phyloP scores from a whole-genome alignment of 345 rosid genomes.

The Rubroshorea leprosula region DNA sequence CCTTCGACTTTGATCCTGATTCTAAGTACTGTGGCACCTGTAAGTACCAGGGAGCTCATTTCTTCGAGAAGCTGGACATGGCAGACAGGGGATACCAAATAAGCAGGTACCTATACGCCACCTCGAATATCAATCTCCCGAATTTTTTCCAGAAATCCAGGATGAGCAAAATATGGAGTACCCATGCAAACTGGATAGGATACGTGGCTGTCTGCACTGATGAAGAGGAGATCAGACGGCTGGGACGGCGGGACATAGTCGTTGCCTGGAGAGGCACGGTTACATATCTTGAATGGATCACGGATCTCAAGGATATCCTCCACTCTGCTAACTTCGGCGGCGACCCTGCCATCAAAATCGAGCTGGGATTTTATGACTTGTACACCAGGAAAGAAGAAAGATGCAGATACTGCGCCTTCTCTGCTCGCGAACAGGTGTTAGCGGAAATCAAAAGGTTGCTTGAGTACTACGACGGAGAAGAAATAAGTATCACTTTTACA shows the following conservation, averaged over 20 bases:
- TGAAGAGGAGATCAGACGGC: constrained; percentile 48
- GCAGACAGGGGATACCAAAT: constrained; percentile 23
- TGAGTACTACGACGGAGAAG: constrained; percentile 10
- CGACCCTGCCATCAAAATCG: constrained; percentile 56
- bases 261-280: constrained; percentile 83
- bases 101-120: constrained; percentile 27
- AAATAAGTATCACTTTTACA: constrained; percentile 30
- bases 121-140: constrained; percentile 32
- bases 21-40: constrained; percentile 34
- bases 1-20: constrained; percentile 30
- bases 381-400: constrained; percentile 65
- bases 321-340: constrained; percentile 38
- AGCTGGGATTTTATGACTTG: constrained; percentile 59
- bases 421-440: constrained; percentile 67
- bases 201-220: constrained; percentile 36
- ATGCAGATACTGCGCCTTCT: constrained; percentile 48
- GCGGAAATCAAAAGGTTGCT: constrained; percentile 47
- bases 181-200: constrained; percentile 33
- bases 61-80: constrained; percentile 23
- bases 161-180: constrained; percentile 23
- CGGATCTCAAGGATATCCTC: constrained; percentile 65
- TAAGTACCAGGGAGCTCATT: constrained; percentile 15
- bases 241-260: constrained; percentile 71
- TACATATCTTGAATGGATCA: constrained; percentile 72
- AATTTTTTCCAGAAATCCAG: not conserved